Evolutionary conservation across 768 basidiomycete genomes (phyloP).

Genomic region (Lyophyllum decastes): DNA sequence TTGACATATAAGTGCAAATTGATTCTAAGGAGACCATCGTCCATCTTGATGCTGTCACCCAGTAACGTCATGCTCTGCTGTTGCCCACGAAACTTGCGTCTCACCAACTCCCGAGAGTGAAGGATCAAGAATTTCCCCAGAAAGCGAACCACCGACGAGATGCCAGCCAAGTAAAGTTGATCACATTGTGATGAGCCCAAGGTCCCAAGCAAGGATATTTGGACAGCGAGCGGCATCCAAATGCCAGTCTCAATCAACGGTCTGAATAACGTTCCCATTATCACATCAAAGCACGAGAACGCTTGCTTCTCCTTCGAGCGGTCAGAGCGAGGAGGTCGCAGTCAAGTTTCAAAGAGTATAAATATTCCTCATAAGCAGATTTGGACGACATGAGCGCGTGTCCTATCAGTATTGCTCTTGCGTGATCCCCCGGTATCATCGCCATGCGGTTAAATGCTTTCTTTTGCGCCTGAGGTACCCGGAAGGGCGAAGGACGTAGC

Average conservation of each 20-base stretch:
- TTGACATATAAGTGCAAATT: background rate
- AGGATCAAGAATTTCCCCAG: constrained; percentile 9
- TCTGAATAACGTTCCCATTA: constrained; percentile 9
- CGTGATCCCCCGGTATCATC: constrained; percentile 6
- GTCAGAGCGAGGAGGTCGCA: background rate
- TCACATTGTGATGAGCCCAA: constrained; percentile 9
- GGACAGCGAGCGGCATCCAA: constrained; percentile 4
- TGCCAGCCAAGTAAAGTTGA: background rate
- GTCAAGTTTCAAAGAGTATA: background rate
- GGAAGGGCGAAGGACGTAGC: background rate
- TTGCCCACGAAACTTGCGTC: background rate
- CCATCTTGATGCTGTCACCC: background rate
- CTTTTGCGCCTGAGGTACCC: background rate
- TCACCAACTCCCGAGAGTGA: background rate
- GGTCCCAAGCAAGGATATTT: background rate
- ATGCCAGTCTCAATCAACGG: background rate
- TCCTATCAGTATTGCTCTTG: constrained; percentile 1
- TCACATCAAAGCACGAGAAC: constrained; percentile 6
- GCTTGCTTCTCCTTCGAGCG: background rate
- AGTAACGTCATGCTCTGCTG: too few relatives aligned
- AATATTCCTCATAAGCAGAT: background rate
- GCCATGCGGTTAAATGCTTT: background rate
- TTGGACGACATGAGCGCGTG: background rate
- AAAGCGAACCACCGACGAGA: background rate
- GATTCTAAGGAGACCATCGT: background rate